Percentiles rank a stretch among this genome's conserved stretches.
phyloP scores from a whole-genome alignment of 768 basidiomycete genomes.

The Mycena metata region DNA sequence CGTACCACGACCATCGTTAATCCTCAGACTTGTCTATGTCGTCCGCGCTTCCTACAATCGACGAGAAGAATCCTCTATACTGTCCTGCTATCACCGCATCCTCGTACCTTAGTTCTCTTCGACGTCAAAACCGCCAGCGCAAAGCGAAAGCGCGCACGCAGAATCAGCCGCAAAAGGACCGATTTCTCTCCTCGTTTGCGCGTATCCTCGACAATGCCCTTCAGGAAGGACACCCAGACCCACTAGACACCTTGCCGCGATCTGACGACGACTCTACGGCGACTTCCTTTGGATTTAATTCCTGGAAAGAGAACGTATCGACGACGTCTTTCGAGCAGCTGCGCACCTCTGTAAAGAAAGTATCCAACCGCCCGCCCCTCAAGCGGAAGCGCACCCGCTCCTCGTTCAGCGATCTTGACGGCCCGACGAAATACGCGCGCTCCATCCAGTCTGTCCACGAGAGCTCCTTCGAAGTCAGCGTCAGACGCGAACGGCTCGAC shows the following conservation, averaged over 20 bases:
- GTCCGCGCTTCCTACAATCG: slow-evolving; percentile 50
- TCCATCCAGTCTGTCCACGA: slow-evolving; percentile 60
- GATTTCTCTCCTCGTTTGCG: slow-evolving; percentile 50
- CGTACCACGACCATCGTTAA: slow-evolving; percentile 26
- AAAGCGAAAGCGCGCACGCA: slow-evolving; percentile 26
- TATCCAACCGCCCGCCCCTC: slow-evolving; percentile 23
- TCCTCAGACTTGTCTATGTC: not conserved
- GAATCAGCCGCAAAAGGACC: slow-evolving; percentile 31
- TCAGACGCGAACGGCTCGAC: slow-evolving; percentile 52
- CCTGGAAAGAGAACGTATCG: not conserved
- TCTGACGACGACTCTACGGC: slow-evolving; percentile 19
- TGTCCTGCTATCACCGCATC: slow-evolving; percentile 65
- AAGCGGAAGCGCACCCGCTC: slow-evolving; percentile 49
- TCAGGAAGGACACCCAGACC: slow-evolving; percentile 33
- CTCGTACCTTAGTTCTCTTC: slow-evolving; percentile 61
- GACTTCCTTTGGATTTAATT: slow-evolving; percentile 13
- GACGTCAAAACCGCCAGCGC: slow-evolving; percentile 45
- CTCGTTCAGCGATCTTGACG: slow-evolving; percentile 58
- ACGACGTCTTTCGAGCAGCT: slow-evolving; percentile 28
- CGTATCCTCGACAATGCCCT: slow-evolving; percentile 49
- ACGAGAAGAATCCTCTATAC: slow-evolving; percentile 71
- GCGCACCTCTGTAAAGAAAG: slow-evolving; percentile 19
- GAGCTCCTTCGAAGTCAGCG: slow-evolving; percentile 60
- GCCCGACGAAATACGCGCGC: slow-evolving; percentile 57
- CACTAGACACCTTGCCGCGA: slow-evolving; percentile 4